Base-by-base conservation (phyloP, 2,329 filamentous ascomycete species). In the Claviceps capensis region DNA sequence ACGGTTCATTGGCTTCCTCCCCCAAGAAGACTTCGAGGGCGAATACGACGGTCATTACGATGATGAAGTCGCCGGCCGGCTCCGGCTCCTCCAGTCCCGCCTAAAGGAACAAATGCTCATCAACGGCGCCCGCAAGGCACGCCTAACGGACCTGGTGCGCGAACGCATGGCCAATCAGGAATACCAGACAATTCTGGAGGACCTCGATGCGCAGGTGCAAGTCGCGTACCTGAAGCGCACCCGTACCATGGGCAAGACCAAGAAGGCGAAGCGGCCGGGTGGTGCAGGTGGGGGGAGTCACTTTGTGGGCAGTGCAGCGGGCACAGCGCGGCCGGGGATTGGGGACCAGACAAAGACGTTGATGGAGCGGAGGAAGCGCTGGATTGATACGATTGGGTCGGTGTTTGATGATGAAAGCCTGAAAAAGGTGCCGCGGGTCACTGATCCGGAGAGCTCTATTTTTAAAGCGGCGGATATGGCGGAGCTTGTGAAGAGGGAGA, bases 121-220 rank as follows among this genome's bases (percentile, higher is more conserved):
- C 67, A 98, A 98, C 65, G 91, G 90, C 41, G 88, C 91, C 5
- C 85, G 89, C 56, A 97, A 97, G 69, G 77, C 88, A 6, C 81
- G 90, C 2, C 75, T 98, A 11, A 82, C 88, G 1, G 90, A 96
- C 40, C 77, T 96, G 30, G 88, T 93, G 7, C 86, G 89, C 60
- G 90, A 95, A 65, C 83, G 88, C 58, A 91, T 98, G 81, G 93
- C 93, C 0, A 84, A 93, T 69, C 93, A 98, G 64, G 93, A 98
- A 66, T 98, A 95, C 72, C 86, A 85, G 66, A 96, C 89, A 52
- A 98, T 98, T 60, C 84, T 94, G 49, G 93, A 98, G 65, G 93
- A 98, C 65, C 82, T 98, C 22, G 93, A 98, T 72, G 82, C 83
- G 43, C 93, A 97, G 65, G 89, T 97, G 43, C 90, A 97, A 63